Evolutionary conservation across 305 asterid species (phyloP).

Genomic region (Vinca major): DNA sequence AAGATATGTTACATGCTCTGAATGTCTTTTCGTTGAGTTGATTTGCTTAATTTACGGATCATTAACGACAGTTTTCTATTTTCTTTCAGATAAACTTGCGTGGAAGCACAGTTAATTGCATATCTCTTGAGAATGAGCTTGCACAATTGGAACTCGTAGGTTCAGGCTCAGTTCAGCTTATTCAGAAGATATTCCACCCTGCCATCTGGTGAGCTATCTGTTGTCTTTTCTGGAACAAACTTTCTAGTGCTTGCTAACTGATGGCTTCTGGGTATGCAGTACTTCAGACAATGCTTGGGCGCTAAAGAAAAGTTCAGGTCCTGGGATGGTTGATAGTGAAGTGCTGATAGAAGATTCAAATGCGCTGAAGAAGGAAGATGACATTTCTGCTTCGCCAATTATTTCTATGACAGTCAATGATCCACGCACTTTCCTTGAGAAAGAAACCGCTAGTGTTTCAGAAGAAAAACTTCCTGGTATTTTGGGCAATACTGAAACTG

Average conservation of each 20-base stretch:
- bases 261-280: conserved; percentile 30
- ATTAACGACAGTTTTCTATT: conserved; percentile 14
- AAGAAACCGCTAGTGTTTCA: conserved; percentile 17
- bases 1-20: neutral
- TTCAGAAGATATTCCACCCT: conserved; percentile 58
- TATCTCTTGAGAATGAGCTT: conserved; percentile 66
- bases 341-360: conserved; percentile 19
- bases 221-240: conserved; percentile 5
- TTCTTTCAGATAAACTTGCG: conserved; percentile 42
- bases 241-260: conserved; percentile 16
- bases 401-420: conserved; percentile 55
- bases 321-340: conserved; percentile 21
- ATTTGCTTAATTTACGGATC: neutral
- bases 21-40: neutral
- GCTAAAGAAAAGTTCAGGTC: conserved; percentile 27
- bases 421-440: conserved; percentile 42
- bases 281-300: conserved; percentile 27
- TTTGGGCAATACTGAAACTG: conserved; percentile 24
- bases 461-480: conserved; percentile 26
- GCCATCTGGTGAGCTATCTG: conserved; percentile 36
- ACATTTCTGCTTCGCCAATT: conserved; percentile 37
- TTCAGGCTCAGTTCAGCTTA: conserved; percentile 50
- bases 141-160: conserved; percentile 71
- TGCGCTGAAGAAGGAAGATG: conserved; percentile 21
- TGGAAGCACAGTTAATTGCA: conserved; percentile 38